These are phyloP conservation scores for Coemansia sp. DNA, from an alignment of 192 early-diverging fungal genomes.

Conservation along the genomic window DNA sequence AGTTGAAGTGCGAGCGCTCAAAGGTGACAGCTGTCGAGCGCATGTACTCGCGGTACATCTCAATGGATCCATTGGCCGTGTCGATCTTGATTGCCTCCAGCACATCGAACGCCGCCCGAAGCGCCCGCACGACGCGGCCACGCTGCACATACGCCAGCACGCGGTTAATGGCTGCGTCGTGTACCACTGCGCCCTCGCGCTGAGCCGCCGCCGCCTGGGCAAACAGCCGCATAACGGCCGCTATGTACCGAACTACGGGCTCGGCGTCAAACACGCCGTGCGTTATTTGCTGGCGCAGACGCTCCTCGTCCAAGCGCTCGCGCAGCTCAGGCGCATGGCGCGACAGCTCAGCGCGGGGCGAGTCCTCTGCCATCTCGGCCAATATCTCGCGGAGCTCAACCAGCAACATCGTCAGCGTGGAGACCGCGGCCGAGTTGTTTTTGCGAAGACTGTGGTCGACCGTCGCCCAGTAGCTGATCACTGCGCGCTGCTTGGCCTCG, in stretches of 20 bases:
- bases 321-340: slow-evolving; percentile 39
- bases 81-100: slow-evolving; percentile 62
- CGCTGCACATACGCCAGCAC: slow-evolving; percentile 58
- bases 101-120: slow-evolving; percentile 71
- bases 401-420: slow-evolving; percentile 63
- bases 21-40: slow-evolving; percentile 64
- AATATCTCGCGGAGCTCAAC: slow-evolving; percentile 77
- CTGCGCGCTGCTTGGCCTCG: slow-evolving; percentile 60
- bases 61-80: slow-evolving; percentile 62
- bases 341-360: slow-evolving; percentile 37
- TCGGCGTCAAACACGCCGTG: slow-evolving; percentile 66
- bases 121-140: slow-evolving; percentile 62
- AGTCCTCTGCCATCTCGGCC: slow-evolving; percentile 51
- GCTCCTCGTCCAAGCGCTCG: slow-evolving; percentile 58
- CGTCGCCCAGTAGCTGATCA: slow-evolving; percentile 70
- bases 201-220: slow-evolving; percentile 60
- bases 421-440: neutral
- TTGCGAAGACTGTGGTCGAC: slow-evolving; percentile 59
- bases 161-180: slow-evolving; percentile 63
- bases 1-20: slow-evolving; percentile 67
- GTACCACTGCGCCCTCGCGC: slow-evolving; percentile 4
- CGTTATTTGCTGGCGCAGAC: slow-evolving; percentile 62
- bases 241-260: slow-evolving; percentile 60
- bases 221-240: slow-evolving; percentile 60
- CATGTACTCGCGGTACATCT: slow-evolving; percentile 66